These are phyloP conservation scores for Salicornia ramosissima DNA, from an alignment of 148 eudicot genomes.

Conservation along the genomic window DNA sequence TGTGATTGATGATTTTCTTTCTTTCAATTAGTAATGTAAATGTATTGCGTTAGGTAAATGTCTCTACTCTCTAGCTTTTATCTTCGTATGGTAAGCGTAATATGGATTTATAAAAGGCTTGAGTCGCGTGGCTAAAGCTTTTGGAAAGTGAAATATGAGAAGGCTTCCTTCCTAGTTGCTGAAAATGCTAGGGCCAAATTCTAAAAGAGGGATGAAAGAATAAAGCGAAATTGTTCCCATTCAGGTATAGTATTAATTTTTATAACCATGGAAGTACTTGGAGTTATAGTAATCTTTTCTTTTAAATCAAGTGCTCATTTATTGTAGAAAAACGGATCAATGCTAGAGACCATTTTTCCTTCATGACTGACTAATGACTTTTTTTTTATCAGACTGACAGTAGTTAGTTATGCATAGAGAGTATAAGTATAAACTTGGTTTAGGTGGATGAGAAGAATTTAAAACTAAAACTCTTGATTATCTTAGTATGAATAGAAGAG, in stretches of 20 bases:
- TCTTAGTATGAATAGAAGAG: no score
- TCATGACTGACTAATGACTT: no score
- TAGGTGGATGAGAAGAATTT: background rate
- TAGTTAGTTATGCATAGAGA: no score
- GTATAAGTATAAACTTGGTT: background rate
- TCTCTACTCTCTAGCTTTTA: no score
- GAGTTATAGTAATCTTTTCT: no score
- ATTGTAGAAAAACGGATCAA: no score
- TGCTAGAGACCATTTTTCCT: no score
- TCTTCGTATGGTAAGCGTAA: background rate
- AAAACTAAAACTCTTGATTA: no score
- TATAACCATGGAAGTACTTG: no score
- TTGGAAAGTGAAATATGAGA: background rate
- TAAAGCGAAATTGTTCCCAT: background rate
- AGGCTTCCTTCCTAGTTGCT: slow-evolving; percentile 2
- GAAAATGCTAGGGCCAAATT: background rate
- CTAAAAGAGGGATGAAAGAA: background rate
- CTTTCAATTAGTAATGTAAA: background rate
- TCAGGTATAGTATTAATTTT: no score
- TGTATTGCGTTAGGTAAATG: background rate
- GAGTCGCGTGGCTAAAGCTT: background rate
- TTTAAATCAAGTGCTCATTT: background rate
- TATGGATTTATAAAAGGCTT: background rate
- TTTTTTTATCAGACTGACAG: no score
- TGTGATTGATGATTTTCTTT: background rate